These are phyloP conservation scores for Xerocomus amazonicus DNA, from an alignment of 1,284 basidiomycete genomes.

Conservation along the genomic window DNA sequence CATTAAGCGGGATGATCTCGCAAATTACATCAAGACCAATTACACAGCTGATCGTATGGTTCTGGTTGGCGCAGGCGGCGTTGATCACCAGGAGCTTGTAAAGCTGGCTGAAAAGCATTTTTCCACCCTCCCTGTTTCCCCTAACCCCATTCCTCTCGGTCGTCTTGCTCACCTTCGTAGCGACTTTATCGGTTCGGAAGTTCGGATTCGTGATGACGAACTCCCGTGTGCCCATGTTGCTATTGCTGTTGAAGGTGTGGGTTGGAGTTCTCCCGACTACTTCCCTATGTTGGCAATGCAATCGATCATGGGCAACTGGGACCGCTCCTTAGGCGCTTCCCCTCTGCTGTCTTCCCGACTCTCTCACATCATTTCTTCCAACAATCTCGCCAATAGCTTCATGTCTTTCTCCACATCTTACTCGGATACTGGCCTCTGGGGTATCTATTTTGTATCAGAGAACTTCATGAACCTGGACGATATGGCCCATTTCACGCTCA, in stretches of 20 bases:
- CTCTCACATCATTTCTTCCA: constrained; percentile 86
- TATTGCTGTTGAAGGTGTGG: constrained; percentile 96
- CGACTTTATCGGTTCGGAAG: constrained; percentile 91
- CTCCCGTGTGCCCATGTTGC: constrained; percentile 89
- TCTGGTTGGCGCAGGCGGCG: constrained; percentile 94
- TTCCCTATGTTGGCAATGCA: constrained; percentile 99
- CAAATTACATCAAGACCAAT: constrained; percentile 94
- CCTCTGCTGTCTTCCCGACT: constrained; percentile 89
- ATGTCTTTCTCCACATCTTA: constrained; percentile 99
- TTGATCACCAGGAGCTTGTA: constrained; percentile 91
- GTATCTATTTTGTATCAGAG: constrained; percentile 96
- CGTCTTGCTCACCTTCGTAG: constrained; percentile 73
- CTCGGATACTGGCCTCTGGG: constrained; percentile 99
- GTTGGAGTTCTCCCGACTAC: constrained; percentile 98
- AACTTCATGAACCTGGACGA: constrained; percentile 94
- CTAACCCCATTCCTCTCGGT: constrained; percentile 88
- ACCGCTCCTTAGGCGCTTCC: constrained; percentile 91
- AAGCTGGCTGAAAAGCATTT: constrained; percentile 96
- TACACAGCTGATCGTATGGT: constrained; percentile 99
- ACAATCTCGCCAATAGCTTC: constrained; percentile 99
- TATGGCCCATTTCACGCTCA: constrained; percentile 89
- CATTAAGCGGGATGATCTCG: constrained; percentile 89
- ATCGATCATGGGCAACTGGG: constrained; percentile 99
- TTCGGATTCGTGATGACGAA: constrained; percentile 93
- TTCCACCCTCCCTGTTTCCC: constrained; percentile 81